phyloP scores from a whole-genome alignment of 2,329 filamentous ascomycete genomes.

The Penicillium sp. region DNA sequence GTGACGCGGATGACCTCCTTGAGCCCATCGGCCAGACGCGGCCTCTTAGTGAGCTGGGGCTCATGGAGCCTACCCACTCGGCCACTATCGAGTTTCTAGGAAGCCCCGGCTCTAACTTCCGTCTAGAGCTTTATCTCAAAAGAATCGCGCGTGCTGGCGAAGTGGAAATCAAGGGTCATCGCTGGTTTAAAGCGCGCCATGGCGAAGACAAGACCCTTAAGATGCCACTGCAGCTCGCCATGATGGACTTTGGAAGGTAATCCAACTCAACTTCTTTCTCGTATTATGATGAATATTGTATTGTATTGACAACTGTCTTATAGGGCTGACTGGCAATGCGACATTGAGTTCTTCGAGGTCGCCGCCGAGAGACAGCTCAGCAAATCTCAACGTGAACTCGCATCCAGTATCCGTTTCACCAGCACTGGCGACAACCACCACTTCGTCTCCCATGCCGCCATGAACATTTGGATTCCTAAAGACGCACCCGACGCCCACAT shows the following conservation, averaged over 20 bases:
- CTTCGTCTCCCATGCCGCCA: constrained; percentile 25
- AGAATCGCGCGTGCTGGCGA: constrained; percentile 37
- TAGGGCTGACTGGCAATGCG: constrained; percentile 51
- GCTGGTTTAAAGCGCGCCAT: constrained; percentile 43
- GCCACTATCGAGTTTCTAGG: constrained; percentile 51
- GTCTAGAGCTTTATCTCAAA: constrained; percentile 47
- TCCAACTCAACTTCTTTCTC: too few relatives aligned
- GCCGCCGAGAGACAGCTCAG: constrained; percentile 31
- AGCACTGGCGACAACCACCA: background rate
- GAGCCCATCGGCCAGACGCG: constrained; percentile 31
- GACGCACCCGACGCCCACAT: constrained; percentile 39
- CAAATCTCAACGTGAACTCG: constrained; percentile 26
- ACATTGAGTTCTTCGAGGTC: constrained; percentile 49
- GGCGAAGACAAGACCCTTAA: constrained; percentile 26
- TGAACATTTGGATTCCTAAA: constrained; percentile 40
- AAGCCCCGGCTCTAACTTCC: constrained; percentile 38
- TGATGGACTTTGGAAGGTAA: constrained; percentile 48
- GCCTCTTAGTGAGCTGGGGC: constrained; percentile 29
- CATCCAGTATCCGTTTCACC: constrained; percentile 14
- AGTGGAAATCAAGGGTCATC: constrained; percentile 42
- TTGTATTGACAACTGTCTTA: background rate
- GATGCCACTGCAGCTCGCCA: constrained; percentile 43
- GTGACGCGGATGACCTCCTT: constrained; percentile 37
- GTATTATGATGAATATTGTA: background rate
- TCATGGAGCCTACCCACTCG: constrained; percentile 43